A percentile compares a stretch with the other conserved stretches of the same genome.
These are phyloP conservation scores for Elsinoe ampelina DNA, from an alignment of 2,329 filamentous ascomycete genomes.

Conservation along the genomic window DNA sequence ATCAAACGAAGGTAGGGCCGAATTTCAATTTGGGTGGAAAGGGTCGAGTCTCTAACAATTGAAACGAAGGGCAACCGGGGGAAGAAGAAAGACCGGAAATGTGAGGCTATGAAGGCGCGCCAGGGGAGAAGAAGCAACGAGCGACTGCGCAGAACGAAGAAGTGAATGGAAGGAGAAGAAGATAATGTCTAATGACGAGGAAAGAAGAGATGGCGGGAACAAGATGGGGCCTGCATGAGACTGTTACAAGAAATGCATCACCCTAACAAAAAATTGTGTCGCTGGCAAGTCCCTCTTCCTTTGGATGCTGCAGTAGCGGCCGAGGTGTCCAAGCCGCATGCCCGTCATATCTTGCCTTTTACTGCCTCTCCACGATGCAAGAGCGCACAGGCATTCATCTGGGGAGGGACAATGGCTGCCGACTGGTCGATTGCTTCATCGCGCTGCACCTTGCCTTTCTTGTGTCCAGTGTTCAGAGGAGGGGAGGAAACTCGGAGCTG, in stretches of 20 bases:
- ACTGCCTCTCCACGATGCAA: not conserved
- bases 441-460: not conserved
- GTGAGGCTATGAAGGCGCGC: not conserved
- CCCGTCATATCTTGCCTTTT: not conserved
- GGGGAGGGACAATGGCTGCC: not conserved
- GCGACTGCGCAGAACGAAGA: constrained; percentile 10
- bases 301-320: constrained; percentile 3
- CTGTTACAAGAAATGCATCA: constrained; percentile 9
- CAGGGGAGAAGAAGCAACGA: constrained; percentile 11
- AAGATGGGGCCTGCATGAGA: constrained; percentile 5
- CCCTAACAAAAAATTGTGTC: constrained; percentile 7
- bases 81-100: not conserved
- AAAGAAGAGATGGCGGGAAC: constrained; percentile 4
- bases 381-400: not conserved
- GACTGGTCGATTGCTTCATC: not conserved
- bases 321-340: constrained; percentile 8
- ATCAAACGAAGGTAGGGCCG: constrained; percentile 7
- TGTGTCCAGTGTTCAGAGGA: not conserved
- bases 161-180: not conserved
- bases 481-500: not conserved
- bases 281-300: not conserved
- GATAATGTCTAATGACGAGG: not conserved
- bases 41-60: not conserved
- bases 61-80: not conserved
- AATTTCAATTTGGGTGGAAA: not conserved